Percentiles rank a stretch among this genome's conserved stretches.
These are phyloP conservation scores for Leccinum angustisporum DNA, from an alignment of 1,284 basidiomycete species.

Conservation along the genomic window DNA sequence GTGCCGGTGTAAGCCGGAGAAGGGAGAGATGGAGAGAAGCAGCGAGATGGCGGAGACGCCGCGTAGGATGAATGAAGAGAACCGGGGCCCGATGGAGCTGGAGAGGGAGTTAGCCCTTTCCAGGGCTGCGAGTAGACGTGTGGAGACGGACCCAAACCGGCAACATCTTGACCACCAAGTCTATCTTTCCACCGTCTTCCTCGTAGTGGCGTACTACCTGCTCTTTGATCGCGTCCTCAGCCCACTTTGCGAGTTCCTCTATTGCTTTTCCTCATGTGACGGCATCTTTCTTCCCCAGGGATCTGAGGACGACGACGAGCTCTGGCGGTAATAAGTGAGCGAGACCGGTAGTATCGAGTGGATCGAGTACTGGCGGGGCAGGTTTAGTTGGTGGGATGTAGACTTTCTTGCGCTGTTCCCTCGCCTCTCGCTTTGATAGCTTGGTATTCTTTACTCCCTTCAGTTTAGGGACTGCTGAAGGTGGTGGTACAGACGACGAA, in stretches of 20 bases:
- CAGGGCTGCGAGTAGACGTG: conserved; percentile 4
- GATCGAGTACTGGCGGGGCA: conserved; percentile 82
- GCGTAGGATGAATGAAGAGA: conserved; percentile 79
- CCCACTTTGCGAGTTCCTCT: conserved; percentile 81
- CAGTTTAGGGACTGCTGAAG: conserved; percentile 37
- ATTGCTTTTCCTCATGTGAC: conserved; percentile 86
- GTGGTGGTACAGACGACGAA: conserved; percentile 24
- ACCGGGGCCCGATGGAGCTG: conserved; percentile 86
- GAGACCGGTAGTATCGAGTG: conserved; percentile 86
- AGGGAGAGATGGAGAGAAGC: conserved; percentile 71
- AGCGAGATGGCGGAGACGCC: conserved; percentile 72
- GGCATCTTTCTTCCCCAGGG: conserved; percentile 88
- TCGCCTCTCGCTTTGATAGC: conserved; percentile 59
- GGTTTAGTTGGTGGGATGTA: conserved; percentile 90
- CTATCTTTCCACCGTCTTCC: conserved; percentile 34
- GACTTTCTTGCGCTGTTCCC: conserved; percentile 70
- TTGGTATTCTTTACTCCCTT: conserved; percentile 45
- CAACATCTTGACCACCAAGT: conserved; percentile 61
- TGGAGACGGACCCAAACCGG: conserved; percentile 83
- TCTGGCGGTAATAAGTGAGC: conserved; percentile 78
- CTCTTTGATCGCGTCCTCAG: conserved; percentile 51
- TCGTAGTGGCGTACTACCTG: conserved; percentile 39
- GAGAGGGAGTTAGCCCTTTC: conserved; percentile 4
- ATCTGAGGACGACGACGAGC: conserved; percentile 79
- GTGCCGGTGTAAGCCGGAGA: conserved; percentile 50